Conservation (phyloP, 2,329 filamentous ascomycete species). For the Colletotrichum sp. region DNA sequence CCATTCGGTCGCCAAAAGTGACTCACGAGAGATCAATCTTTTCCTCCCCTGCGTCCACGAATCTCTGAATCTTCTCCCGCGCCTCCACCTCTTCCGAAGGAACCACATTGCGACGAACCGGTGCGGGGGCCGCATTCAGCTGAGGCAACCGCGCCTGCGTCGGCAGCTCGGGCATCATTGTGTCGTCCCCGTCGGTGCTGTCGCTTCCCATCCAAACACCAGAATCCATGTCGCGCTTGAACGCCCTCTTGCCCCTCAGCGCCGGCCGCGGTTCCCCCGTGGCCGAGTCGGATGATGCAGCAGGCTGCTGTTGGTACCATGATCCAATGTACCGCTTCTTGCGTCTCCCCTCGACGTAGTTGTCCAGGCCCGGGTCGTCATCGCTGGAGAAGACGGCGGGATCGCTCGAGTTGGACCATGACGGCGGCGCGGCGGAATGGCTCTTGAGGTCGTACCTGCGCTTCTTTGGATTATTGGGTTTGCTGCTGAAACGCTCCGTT, state of each 20-base stretch:
- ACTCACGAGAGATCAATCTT: constrained; percentile 67
- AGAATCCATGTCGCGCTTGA: constrained; percentile 69
- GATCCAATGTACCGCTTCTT: constrained; percentile 70
- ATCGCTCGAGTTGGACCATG: constrained; percentile 69
- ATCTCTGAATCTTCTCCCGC: constrained; percentile 51
- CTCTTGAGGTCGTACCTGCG: constrained; percentile 35
- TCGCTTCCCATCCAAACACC: constrained; percentile 74
- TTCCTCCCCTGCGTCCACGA: constrained; percentile 64
- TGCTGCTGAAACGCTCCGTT: constrained; percentile 43
- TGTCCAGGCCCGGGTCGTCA: constrained; percentile 70
- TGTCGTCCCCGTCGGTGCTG: constrained; percentile 48
- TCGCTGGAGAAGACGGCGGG: constrained; percentile 76
- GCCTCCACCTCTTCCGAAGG: constrained; percentile 49
- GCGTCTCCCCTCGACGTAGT: constrained; percentile 62
- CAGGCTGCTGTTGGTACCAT: constrained; percentile 69
- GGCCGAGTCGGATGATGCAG: constrained; percentile 50
- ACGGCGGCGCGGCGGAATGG: constrained; percentile 30
- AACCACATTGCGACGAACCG: constrained; percentile 28
- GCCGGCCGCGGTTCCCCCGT: constrained; percentile 44
- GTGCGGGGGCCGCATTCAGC: constrained; percentile 33
- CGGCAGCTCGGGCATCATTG: constrained; percentile 35
- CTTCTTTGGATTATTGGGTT: constrained; percentile 43
- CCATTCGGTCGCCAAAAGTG: background rate
- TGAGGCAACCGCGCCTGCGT: constrained; percentile 42
- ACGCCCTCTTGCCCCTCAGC: constrained; percentile 52